Evolutionary conservation across 352 stramenopile species (phyloP).

Genomic region (Phytopythium aichiense): DNA sequence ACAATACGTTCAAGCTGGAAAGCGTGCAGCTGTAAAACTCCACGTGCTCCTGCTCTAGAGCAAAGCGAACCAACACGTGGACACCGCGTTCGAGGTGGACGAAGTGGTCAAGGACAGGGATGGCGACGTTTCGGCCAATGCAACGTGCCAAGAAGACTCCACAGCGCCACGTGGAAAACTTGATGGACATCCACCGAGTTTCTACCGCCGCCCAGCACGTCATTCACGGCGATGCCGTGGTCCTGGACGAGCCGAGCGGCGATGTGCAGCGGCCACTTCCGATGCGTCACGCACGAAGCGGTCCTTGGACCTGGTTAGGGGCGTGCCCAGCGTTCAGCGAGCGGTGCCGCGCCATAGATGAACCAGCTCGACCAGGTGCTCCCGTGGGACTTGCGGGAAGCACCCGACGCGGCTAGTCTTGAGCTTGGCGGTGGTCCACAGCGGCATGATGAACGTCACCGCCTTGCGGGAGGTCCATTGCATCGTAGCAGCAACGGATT

Average conservation of each 20-base stretch:
- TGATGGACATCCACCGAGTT: constrained; percentile 14
- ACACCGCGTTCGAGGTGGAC: too few relatives aligned
- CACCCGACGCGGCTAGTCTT: constrained; percentile 25
- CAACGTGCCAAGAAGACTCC: too few relatives aligned
- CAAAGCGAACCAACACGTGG: too few relatives aligned
- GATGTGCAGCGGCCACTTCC: constrained; percentile 11
- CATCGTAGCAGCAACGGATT: background rate
- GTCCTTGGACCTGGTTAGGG: constrained; percentile 10
- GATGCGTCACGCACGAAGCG: constrained; percentile 19
- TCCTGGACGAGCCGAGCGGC: constrained; percentile 16
- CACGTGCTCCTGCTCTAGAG: too few relatives aligned
- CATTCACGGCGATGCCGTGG: constrained; percentile 10
- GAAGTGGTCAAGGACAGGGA: too few relatives aligned
- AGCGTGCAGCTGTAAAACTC: too few relatives aligned
- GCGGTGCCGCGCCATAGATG: constrained; percentile 30
- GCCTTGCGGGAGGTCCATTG: constrained; percentile 11
- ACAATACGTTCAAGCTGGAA: too few relatives aligned
- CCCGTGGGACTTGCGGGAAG: constrained; percentile 17
- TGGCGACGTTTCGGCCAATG: too few relatives aligned
- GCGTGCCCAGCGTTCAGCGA: constrained; percentile 21
- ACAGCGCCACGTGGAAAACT: constrained; percentile 30
- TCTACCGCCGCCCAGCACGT: background rate
- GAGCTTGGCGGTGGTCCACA: constrained; percentile 32
- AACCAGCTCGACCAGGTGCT: constrained; percentile 20
- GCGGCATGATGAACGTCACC: constrained; percentile 27